Percentiles rank a stretch among this genome's conserved stretches.
Evolutionary conservation across 495 filamentous ascomycete genomes (phyloP).

Genomic region (Aspergillus bertholletiae): DNA sequence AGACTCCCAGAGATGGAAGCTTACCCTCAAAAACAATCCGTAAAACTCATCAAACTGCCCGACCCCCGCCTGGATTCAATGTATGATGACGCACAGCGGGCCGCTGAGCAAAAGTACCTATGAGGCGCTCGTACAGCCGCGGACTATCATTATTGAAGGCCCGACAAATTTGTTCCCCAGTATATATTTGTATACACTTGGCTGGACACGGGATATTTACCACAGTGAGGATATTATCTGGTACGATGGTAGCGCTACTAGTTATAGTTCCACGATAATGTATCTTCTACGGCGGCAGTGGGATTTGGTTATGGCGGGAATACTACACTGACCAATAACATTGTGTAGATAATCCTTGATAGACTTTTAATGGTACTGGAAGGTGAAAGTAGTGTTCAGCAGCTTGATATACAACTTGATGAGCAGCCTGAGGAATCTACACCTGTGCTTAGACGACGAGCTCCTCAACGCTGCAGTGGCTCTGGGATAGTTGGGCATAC

Average conservation of each 20-base stretch:
- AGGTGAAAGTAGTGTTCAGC: no score
- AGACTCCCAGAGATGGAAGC: no score
- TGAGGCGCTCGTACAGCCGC: conserved; percentile 3
- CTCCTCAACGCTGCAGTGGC: no score
- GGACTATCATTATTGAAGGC: background rate
- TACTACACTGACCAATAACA: background rate
- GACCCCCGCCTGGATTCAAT: conserved; percentile 47
- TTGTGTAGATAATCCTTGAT: background rate
- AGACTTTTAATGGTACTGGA: no score
- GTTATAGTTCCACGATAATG: background rate
- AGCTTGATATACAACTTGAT: no score
- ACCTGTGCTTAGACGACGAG: no score
- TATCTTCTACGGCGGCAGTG: background rate
- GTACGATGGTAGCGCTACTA: conserved; percentile 7
- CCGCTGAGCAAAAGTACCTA: conserved; percentile 3
- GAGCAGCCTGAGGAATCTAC: no score
- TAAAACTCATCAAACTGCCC: no score
- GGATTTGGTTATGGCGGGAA: background rate
- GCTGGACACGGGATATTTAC: conserved; percentile 13
- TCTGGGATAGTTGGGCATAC: no score
- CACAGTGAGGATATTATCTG: conserved; percentile 10
- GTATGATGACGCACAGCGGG: conserved; percentile 19
- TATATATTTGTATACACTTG: conserved; percentile 12
- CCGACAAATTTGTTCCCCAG: background rate
- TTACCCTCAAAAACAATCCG: no score